Percentiles rank a stretch among this genome's conserved stretches.
These are phyloP conservation scores for Thelonectria blattea DNA, from an alignment of 2,329 filamentous ascomycete species.

Conservation along the genomic window DNA sequence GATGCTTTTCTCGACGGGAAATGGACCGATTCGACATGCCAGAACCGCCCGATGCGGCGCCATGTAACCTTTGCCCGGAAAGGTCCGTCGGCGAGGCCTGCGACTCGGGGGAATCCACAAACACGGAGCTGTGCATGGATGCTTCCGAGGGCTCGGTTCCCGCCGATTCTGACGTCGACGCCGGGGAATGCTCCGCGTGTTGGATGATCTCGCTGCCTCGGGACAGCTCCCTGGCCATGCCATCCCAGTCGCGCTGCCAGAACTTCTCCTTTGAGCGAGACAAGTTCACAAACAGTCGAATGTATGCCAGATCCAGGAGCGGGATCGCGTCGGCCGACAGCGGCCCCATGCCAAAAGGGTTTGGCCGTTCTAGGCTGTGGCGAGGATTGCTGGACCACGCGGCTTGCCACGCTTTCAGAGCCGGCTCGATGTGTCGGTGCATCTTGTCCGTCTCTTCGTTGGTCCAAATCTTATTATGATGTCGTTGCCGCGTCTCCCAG, in stretches of 20 bases:
- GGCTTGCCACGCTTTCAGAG: conserved; percentile 90
- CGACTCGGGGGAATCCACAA: conserved; percentile 58
- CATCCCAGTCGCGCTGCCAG: conserved; percentile 92
- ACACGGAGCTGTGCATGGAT: conserved; percentile 53
- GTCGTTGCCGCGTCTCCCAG: conserved; percentile 93
- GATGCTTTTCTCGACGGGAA: conserved; percentile 81
- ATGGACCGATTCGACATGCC: conserved; percentile 51
- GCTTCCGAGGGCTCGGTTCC: conserved; percentile 54
- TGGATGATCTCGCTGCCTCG: conserved; percentile 77
- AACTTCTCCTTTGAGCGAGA: conserved; percentile 90
- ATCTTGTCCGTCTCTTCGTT: conserved; percentile 92
- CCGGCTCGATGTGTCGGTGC: conserved; percentile 94
- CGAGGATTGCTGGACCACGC: conserved; percentile 88
- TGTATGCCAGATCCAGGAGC: conserved; percentile 87
- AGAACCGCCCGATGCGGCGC: conserved; percentile 33
- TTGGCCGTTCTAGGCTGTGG: conserved; percentile 83
- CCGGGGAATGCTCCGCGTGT: conserved; percentile 69
- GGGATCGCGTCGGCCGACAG: conserved; percentile 91
- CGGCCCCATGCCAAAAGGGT: conserved; percentile 80
- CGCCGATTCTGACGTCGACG: conserved; percentile 53
- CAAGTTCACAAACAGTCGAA: conserved; percentile 92
- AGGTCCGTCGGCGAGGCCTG: conserved; percentile 57
- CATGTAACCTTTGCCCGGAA: conserved; percentile 46
- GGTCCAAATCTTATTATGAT: conserved; percentile 89
- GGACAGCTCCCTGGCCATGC: conserved; percentile 86